Percentiles rank a stretch among this genome's conserved stretches.
Conservation (phyloP, 805 yeast species). For the Myxozyma neotropica region DNA sequence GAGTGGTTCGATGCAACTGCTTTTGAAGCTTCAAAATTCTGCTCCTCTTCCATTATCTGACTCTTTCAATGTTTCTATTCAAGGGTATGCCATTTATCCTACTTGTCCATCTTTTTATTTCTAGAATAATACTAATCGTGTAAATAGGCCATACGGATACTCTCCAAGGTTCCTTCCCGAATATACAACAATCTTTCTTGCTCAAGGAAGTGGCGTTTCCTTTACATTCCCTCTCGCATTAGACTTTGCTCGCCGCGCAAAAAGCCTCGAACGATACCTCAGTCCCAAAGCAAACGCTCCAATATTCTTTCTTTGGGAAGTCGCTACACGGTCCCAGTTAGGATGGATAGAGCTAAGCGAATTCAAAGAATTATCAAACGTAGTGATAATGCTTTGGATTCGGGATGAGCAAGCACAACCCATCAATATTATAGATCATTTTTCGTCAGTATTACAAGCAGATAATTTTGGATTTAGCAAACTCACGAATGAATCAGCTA, state of each 20-base stretch:
- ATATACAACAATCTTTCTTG: neutral
- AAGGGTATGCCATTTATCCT: neutral
- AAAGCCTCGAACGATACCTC: neutral
- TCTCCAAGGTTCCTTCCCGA: neutral
- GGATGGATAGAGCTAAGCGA: neutral
- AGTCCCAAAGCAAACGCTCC: no score
- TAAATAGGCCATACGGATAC: neutral
- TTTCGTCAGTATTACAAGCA: neutral
- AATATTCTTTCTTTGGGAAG: neutral
- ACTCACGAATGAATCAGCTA: no score
- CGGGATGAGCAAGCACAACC: neutral
- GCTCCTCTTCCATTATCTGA: neutral
- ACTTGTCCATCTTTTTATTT: neutral
- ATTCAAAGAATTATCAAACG: neutral
- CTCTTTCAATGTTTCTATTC: neutral
- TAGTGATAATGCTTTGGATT: neutral
- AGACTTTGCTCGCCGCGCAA: neutral
- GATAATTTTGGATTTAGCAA: neutral
- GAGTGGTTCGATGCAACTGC: neutral
- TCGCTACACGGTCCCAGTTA: neutral
- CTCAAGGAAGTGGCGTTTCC: neutral
- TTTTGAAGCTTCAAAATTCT: neutral
- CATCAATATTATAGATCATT: neutral
- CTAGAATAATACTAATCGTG: no score
- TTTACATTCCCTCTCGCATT: neutral